Evolutionary conservation across 2,329 filamentous ascomycete genomes (phyloP).

Genomic region (Nakataea oryzae): DNA sequence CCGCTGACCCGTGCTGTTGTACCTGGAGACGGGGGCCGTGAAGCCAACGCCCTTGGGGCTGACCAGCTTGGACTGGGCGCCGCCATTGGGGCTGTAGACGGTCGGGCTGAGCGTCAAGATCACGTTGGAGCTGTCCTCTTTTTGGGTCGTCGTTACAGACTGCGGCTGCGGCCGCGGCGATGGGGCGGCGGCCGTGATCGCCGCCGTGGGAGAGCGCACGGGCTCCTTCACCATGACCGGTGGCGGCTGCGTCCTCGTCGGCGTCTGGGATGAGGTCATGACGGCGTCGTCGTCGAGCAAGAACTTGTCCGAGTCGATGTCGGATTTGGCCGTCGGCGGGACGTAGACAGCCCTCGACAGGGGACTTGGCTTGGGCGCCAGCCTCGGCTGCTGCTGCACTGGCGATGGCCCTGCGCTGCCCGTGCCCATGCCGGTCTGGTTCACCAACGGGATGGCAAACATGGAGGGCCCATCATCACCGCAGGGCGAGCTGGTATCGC

Average conservation of each 20-base stretch:
- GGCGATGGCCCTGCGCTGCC: neutral
- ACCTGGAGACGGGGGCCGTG: constrained; percentile 16
- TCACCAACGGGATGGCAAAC: constrained; percentile 3
- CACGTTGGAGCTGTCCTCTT: constrained; percentile 8
- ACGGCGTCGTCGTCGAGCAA: constrained; percentile 13
- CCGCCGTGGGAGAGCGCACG: constrained; percentile 15
- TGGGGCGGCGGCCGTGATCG: constrained; percentile 9
- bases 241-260: constrained; percentile 26
- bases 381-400: neutral
- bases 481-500: neutral
- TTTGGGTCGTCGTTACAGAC: neutral
- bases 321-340: neutral
- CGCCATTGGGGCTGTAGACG: constrained; percentile 36
- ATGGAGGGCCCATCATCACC: neutral
- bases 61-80: constrained; percentile 20
- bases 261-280: constrained; percentile 13
- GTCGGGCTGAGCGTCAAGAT: constrained; percentile 34
- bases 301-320: constrained; percentile 3
- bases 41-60: constrained; percentile 34
- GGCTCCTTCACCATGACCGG: constrained; percentile 9
- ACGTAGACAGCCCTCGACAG: constrained; percentile 4
- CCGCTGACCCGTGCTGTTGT: constrained; percentile 8
- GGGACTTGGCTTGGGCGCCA: constrained; percentile 7
- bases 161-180: neutral
- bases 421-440: neutral